These are phyloP conservation scores for Gossypium ekmanianum DNA, from an alignment of 345 rosid species.

Conservation along the genomic window DNA sequence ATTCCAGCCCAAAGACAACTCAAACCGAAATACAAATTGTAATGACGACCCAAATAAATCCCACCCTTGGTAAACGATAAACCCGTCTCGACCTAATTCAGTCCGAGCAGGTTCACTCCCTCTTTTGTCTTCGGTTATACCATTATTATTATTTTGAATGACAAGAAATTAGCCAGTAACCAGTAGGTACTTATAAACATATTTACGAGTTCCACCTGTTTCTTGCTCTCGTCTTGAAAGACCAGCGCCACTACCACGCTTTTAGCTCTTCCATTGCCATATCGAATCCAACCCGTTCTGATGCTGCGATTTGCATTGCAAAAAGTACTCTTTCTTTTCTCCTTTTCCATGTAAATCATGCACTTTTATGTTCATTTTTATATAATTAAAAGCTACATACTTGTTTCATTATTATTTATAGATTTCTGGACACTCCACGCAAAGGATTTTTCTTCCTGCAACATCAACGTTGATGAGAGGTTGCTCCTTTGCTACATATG, in stretches of 20 bases:
- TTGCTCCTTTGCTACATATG: constrained; percentile 9
- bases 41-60: too few relatives aligned
- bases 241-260: neutral
- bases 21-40: too few relatives aligned
- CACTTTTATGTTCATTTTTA: neutral
- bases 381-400: neutral
- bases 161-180: neutral
- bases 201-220: neutral
- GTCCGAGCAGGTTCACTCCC: too few relatives aligned
- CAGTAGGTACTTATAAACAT: neutral
- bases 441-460: constrained; percentile 2
- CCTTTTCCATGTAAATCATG: neutral
- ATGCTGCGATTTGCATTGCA: constrained; percentile 11
- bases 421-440: neutral
- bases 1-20: too few relatives aligned
- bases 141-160: too few relatives aligned
- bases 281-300: neutral
- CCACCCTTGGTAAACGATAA: too few relatives aligned
- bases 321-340: neutral
- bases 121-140: too few relatives aligned
- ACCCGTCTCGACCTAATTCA: too few relatives aligned
- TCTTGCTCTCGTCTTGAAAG: neutral
- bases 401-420: neutral
- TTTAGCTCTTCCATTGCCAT: neutral
- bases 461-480: neutral